Conservation (phyloP, 140 eudicot species). For the Senecio squalidus region DNA sequence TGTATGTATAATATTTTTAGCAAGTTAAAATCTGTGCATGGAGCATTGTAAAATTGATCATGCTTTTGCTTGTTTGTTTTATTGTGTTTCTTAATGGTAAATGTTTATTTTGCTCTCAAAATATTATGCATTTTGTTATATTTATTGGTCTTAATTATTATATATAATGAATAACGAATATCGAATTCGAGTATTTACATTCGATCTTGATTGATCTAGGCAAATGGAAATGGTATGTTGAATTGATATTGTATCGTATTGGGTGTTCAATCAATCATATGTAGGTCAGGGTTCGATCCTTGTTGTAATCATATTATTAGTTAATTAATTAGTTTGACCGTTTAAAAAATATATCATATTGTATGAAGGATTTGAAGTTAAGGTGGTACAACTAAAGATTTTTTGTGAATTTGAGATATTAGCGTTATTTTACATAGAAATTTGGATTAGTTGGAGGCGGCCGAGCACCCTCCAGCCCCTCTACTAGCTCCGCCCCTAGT, state of each 20-base stretch:
- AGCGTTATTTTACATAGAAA: too few relatives aligned
- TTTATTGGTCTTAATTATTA: too few relatives aligned
- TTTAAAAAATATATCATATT: too few relatives aligned
- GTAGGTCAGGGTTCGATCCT: neutral
- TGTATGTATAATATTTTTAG: slow-evolving; percentile 7
- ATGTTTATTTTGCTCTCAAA: slow-evolving; percentile 6
- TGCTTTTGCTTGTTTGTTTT: slow-evolving; percentile 23
- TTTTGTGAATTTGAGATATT: too few relatives aligned
- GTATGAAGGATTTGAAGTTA: too few relatives aligned
- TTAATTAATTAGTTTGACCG: too few relatives aligned
- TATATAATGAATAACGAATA: neutral
- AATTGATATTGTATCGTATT: neutral
- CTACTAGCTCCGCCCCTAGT: too few relatives aligned
- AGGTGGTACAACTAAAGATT: too few relatives aligned
- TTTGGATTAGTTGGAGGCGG: too few relatives aligned
- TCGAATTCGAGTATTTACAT: neutral
- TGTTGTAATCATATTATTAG: too few relatives aligned
- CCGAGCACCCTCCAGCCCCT: too few relatives aligned
- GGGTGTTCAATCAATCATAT: neutral
- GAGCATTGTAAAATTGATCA: slow-evolving; percentile 23
- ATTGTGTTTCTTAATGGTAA: slow-evolving; percentile 1
- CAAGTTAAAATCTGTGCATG: slow-evolving; percentile 23
- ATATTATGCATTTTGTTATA: neutral
- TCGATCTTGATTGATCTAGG: neutral
- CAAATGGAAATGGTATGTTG: neutral